Evolutionary conservation across 441 rosid species (phyloP).

Genomic region (Metrosideros polymorpha): DNA sequence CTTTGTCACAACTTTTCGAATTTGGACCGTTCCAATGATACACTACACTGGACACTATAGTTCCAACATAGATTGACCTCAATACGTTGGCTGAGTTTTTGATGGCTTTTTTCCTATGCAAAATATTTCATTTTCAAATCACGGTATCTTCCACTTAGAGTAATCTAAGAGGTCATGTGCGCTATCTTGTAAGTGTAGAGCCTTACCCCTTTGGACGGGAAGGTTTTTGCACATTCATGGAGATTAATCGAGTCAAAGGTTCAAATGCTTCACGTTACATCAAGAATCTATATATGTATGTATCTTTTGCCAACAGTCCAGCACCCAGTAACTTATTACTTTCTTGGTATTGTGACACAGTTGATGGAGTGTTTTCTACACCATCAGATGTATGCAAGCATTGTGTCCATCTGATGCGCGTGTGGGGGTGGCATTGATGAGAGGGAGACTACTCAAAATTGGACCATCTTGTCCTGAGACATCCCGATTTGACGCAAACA

Average conservation of each 20-base stretch:
- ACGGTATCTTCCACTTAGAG: not conserved
- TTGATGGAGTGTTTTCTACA: not conserved
- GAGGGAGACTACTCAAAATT: not conserved
- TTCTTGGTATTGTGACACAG: not conserved
- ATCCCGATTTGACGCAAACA: not conserved
- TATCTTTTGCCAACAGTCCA: not conserved
- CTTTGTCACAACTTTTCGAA: not conserved
- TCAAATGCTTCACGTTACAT: not conserved
- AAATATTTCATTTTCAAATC: not conserved
- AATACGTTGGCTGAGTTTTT: not conserved
- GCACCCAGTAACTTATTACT: not conserved
- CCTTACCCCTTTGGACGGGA: not conserved
- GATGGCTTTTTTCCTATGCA: not conserved
- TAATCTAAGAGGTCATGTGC: not conserved
- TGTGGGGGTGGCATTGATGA: not conserved
- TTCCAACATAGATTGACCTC: not conserved
- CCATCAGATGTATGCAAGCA: not conserved
- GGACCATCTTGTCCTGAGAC: not conserved
- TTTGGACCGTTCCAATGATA: not conserved
- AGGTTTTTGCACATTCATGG: not conserved
- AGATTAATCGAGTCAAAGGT: not conserved
- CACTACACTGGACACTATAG: not conserved
- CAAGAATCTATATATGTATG: not conserved
- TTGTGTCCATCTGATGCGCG: not conserved
- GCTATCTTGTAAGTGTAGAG: not conserved